Conservation (phyloP, 208 protist species). For the Leishmania martiniquensis region DNA sequence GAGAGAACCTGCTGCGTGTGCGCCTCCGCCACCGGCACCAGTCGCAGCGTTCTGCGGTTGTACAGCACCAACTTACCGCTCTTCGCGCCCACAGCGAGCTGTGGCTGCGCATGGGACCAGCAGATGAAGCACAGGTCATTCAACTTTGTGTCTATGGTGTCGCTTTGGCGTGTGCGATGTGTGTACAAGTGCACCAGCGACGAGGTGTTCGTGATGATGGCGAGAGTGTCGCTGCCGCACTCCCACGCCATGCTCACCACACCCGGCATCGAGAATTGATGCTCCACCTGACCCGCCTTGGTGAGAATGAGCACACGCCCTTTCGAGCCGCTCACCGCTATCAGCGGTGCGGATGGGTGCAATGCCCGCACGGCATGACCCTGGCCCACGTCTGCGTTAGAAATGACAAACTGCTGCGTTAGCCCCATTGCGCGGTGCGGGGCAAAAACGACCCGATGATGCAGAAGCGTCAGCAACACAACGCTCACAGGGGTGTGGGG, state of each 20-base stretch:
- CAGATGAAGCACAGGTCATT: constrained; percentile 88
- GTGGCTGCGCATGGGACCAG: constrained; percentile 84
- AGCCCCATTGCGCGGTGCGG: constrained; percentile 51
- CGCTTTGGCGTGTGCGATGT: constrained; percentile 54
- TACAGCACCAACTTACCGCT: constrained; percentile 95
- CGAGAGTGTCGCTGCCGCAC: constrained; percentile 79
- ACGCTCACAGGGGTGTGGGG: neutral
- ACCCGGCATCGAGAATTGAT: constrained; percentile 71
- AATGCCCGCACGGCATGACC: constrained; percentile 77
- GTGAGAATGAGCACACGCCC: constrained; percentile 80
- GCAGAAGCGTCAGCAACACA: neutral
- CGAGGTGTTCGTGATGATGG: constrained; percentile 79
- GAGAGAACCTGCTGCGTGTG: constrained; percentile 92
- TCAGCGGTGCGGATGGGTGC: constrained; percentile 60
- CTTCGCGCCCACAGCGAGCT: constrained; percentile 86
- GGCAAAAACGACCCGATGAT: neutral
- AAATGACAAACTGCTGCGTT: constrained; percentile 77
- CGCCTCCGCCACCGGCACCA: constrained; percentile 86
- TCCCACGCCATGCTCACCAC: constrained; percentile 93
- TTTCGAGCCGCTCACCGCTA: constrained; percentile 85
- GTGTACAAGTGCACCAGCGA: constrained; percentile 86
- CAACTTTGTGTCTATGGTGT: constrained; percentile 87
- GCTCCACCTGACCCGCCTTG: constrained; percentile 75
- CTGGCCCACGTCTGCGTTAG: constrained; percentile 57
- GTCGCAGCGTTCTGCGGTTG: constrained; percentile 92